These are phyloP conservation scores for Rachicladosporium sp. DNA, from an alignment of 2,329 filamentous ascomycete genomes.

Conservation along the genomic window DNA sequence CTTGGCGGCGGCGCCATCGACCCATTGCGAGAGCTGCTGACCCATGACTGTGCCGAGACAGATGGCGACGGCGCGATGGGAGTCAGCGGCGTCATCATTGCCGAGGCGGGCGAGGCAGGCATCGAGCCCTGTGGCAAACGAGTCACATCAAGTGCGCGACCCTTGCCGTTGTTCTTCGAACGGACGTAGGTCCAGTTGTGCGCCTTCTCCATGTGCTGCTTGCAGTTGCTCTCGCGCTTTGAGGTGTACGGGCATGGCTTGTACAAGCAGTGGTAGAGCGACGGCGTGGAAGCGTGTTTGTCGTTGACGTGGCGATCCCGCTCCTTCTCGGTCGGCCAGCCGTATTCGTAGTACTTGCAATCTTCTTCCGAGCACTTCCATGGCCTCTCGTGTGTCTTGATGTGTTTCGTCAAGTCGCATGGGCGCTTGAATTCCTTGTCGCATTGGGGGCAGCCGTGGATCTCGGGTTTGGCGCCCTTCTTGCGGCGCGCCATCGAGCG, in stretches of 20 bases:
- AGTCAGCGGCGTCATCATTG: conserved; percentile 22
- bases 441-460: conserved; percentile 55
- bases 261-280: conserved; percentile 73
- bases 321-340: conserved; percentile 97
- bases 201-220: conserved; percentile 97
- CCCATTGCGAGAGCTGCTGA: conserved; percentile 17
- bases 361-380: conserved; percentile 77
- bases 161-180: conserved; percentile 82
- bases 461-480: conserved; percentile 57
- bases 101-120: conserved; percentile 49
- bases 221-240: conserved; percentile 93
- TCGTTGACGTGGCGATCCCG: conserved; percentile 93
- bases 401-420: conserved; percentile 96
- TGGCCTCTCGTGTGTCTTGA: conserved; percentile 92
- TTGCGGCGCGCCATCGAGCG: conserved; percentile 93
- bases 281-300: conserved; percentile 72
- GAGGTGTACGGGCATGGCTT: conserved; percentile 83
- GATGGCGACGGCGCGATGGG: conserved; percentile 30
- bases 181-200: conserved; percentile 85
- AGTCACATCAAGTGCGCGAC: conserved; percentile 38
- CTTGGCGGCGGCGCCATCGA: conserved; percentile 21
- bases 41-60: conserved; percentile 20
- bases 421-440: conserved; percentile 89
- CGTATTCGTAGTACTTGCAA: conserved; percentile 83
- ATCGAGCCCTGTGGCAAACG: conserved; percentile 48